Base-by-base conservation (phyloP, 1,139 yeast species). In the Zygoascus sp. region DNA sequence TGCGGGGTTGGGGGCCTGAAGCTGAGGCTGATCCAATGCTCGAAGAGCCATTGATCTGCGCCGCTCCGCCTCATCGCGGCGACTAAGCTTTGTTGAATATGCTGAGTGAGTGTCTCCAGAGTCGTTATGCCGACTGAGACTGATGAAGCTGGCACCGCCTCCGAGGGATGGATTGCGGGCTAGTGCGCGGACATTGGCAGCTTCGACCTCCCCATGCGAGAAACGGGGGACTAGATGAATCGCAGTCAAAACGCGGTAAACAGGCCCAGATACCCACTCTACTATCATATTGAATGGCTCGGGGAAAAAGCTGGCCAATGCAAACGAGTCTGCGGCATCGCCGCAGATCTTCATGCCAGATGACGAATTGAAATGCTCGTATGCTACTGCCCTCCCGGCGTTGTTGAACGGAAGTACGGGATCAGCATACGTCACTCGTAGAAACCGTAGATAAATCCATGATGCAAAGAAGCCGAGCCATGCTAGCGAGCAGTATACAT, bases 321-420 rank as follows among this genome's bases (percentile, higher is more conserved):
- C 80, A 69, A 90, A 90, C 0, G 94, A 83, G 57, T 89, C 96
- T 0, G 94, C 81, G 0, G 96, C 95, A 64, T 89, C 96, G 42
- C 97, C 97, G 35, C 74, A 66, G 23, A 80, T 64, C n/a, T 71
- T 62, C n/a, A 71, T 61, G 11, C 62, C 53, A 13, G 51, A 43
- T 47, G 56, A 52, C 54, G 61, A 47, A 56, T 48, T 49, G 37
- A 41, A 42, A 37, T 52, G 55, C 42, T 48, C 52, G 19, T 34
- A 34, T 11, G 25, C 16, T 3, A 36, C 22, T 15, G 40, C 32
- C 20, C 16, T 34, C 16, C 32, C 21, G 6, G 34, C 11, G 5
- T 36, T 42, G n/a, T 20, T 42, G 27, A 58, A 52, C 16, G 68
- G 70, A 35, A 67, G 59, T 43, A 63, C 53, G 6, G 68, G 63